Percentiles rank a stretch among this genome's conserved stretches.
phyloP scores from a whole-genome alignment of 2,329 filamentous ascomycete species.

The Paraconiothyrium brasiliense region DNA sequence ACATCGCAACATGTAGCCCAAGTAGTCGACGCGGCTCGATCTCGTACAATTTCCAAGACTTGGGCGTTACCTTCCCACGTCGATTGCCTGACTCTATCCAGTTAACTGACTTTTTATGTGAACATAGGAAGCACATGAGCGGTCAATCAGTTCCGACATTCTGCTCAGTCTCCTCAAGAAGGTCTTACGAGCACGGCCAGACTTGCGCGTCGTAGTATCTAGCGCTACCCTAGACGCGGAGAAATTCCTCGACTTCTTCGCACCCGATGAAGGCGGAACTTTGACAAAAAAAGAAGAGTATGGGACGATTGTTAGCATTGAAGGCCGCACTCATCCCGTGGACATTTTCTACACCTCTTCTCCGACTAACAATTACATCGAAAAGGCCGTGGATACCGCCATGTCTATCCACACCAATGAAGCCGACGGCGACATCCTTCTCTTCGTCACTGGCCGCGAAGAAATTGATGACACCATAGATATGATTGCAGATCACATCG shows the following conservation, averaged over 20 bases:
- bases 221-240: conserved; percentile 94
- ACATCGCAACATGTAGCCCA: background rate
- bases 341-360: conserved; percentile 82
- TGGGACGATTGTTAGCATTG: conserved; percentile 80
- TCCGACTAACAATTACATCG: conserved; percentile 86
- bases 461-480: conserved; percentile 89
- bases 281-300: conserved; percentile 53
- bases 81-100: background rate
- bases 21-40: background rate
- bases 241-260: conserved; percentile 83
- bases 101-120: background rate
- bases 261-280: conserved; percentile 53
- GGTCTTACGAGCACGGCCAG: conserved; percentile 79
- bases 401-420: conserved; percentile 89
- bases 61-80: background rate
- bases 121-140: conserved; percentile 80
- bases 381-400: conserved; percentile 81
- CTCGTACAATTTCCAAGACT: background rate
- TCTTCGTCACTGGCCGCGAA: conserved; percentile 92
- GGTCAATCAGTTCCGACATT: conserved; percentile 91
- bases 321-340: conserved; percentile 88
- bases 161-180: conserved; percentile 91
- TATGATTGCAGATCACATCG: conserved; percentile 76
- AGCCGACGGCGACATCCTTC: conserved; percentile 82
- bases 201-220: conserved; percentile 88